These are phyloP conservation scores for Saccharomyces jurei DNA, from an alignment of 805 yeast species.

Conservation along the genomic window DNA sequence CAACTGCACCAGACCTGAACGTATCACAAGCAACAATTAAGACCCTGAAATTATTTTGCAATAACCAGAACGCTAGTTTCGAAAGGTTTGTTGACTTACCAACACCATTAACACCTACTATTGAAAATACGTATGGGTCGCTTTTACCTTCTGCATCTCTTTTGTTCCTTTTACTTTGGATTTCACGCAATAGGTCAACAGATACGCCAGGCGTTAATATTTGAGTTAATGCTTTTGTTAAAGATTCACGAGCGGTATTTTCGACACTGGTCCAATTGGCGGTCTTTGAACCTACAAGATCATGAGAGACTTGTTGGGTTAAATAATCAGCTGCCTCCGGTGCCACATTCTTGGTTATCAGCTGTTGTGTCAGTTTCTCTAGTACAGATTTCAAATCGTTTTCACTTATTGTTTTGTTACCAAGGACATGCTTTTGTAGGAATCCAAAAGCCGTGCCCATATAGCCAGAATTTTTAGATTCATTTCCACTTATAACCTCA, in stretches of 20 bases:
- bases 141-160: constrained; percentile 22
- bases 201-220: constrained; percentile 89
- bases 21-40: constrained; percentile 96
- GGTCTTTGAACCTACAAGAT: constrained; percentile 64
- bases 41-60: constrained; percentile 81
- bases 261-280: constrained; percentile 68
- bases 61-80: constrained; percentile 88
- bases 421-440: constrained; percentile 47
- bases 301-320: constrained; percentile 59
- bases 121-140: constrained; percentile 87
- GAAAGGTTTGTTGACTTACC: constrained; percentile 95
- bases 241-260: constrained; percentile 59
- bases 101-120: constrained; percentile 96
- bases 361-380: constrained; percentile 60
- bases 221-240: constrained; percentile 55
- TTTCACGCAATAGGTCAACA: constrained; percentile 75
- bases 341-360: constrained; percentile 82
- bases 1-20: constrained; percentile 97
- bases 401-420: constrained; percentile 58
- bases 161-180: constrained; percentile 38
- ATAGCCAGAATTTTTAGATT: constrained; percentile 30
- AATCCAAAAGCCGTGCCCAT: constrained; percentile 42
- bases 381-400: constrained; percentile 61
- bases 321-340: constrained; percentile 76
- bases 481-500: constrained; percentile 32